These are phyloP conservation scores for Ganoderma resinaceum DNA, from an alignment of 1,284 basidiomycete species.

Conservation along the genomic window DNA sequence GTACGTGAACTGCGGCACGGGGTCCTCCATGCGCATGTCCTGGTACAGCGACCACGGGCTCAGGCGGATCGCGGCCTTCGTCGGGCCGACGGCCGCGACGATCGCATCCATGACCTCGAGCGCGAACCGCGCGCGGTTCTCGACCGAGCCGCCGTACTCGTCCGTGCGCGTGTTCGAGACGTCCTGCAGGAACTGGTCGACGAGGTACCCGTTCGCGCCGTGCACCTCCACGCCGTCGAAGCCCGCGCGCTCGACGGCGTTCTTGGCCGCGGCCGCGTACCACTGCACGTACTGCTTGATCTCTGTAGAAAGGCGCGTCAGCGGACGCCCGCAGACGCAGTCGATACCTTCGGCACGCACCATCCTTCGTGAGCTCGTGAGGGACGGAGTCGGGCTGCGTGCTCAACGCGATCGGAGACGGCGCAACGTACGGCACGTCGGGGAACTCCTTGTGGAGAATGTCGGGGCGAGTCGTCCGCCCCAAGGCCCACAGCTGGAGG, in stretches of 20 bases:
- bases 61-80: conserved; percentile 50
- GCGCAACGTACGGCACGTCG: conserved; percentile 40
- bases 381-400: conserved; percentile 19
- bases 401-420: conserved; percentile 44
- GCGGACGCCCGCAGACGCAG: too few relatives aligned
- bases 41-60: conserved; percentile 17
- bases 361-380: conserved; percentile 28
- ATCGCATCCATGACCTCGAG: conserved; percentile 57
- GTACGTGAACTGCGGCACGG: conserved; percentile 50
- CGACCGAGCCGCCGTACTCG: conserved; percentile 61
- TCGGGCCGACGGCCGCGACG: conserved; percentile 43
- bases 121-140: conserved; percentile 58
- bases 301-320: conserved; percentile 34
- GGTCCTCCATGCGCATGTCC: conserved; percentile 48
- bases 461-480: conserved; percentile 43
- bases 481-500: conserved; percentile 55
- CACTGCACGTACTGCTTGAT: conserved; percentile 49
- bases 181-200: conserved; percentile 52
- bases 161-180: conserved; percentile 61
- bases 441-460: conserved; percentile 37
- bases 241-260: conserved; percentile 50
- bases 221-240: conserved; percentile 51
- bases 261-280: conserved; percentile 47
- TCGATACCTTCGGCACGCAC: background rate
- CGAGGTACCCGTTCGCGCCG: conserved; percentile 45